These are phyloP conservation scores for Leccinum subrobustum DNA, from an alignment of 1,284 basidiomycete species.

Conservation along the genomic window DNA sequence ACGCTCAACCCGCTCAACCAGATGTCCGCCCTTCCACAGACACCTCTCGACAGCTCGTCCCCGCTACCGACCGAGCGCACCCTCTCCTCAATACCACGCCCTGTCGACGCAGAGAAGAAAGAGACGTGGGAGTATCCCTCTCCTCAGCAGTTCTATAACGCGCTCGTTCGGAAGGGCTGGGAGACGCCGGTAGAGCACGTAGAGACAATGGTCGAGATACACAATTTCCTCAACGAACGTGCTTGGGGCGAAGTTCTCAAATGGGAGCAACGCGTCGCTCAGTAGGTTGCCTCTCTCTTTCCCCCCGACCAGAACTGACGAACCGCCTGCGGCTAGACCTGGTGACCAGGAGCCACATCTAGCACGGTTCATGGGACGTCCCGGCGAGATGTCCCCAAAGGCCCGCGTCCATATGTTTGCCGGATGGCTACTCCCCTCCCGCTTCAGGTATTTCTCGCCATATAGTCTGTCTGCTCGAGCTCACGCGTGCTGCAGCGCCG, in stretches of 20 bases:
- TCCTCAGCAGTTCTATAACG: conserved; percentile 98
- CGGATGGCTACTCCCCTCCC: conserved; percentile 84
- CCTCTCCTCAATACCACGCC: conserved; percentile 85
- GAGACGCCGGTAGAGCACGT: conserved; percentile 97
- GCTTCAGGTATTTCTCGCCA: conserved; percentile 74
- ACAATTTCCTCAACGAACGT: conserved; percentile 97
- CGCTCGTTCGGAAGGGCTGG: conserved; percentile 95
- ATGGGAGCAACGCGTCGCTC: conserved; percentile 81
- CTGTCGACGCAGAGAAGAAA: conserved; percentile 34
- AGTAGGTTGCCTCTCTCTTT: conserved; percentile 38
- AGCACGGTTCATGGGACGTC: conserved; percentile 85
- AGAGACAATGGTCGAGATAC: conserved; percentile 97
- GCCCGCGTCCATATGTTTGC: conserved; percentile 85
- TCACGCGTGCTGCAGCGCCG: conserved; percentile 51
- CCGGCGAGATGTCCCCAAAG: conserved; percentile 87
- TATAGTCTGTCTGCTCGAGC: not conserved
- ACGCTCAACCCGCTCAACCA: conserved; percentile 83
- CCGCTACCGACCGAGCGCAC: conserved; percentile 76
- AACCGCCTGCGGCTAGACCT: conserved; percentile 19
- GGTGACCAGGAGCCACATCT: conserved; percentile 63
- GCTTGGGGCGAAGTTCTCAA: conserved; percentile 95
- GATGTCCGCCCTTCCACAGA: conserved; percentile 82
- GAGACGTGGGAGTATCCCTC: conserved; percentile 92
- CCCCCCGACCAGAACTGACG: not conserved
- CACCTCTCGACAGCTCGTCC: conserved; percentile 56